These are phyloP conservation scores for Fusarium nisikadoi DNA, from an alignment of 2,329 filamentous ascomycete species.

Conservation along the genomic window DNA sequence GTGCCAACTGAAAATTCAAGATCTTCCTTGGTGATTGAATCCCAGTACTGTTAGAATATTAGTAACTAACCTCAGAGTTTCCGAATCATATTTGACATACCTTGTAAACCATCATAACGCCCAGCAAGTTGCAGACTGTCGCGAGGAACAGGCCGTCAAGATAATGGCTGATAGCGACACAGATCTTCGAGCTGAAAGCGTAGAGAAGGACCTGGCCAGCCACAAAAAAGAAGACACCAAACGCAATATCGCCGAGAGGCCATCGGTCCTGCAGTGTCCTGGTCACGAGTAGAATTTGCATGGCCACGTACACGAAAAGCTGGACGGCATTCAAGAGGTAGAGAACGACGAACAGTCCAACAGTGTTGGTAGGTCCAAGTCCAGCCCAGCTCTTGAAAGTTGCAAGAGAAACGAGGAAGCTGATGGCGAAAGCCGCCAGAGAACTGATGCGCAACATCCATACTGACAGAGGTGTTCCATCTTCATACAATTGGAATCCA, in stretches of 20 bases:
- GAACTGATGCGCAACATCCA: slow-evolving; percentile 90
- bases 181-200: slow-evolving; percentile 86
- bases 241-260: slow-evolving; percentile 91
- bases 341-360: slow-evolving; percentile 89
- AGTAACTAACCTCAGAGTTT: neutral
- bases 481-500: slow-evolving; percentile 97
- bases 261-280: slow-evolving; percentile 94
- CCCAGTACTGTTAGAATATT: slow-evolving; percentile 78
- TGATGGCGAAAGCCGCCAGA: slow-evolving; percentile 83
- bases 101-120: slow-evolving; percentile 99
- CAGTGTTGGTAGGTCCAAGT: slow-evolving; percentile 83
- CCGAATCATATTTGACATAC: slow-evolving; percentile 52
- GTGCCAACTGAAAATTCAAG: slow-evolving; percentile 97
- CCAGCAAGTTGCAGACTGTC: slow-evolving; percentile 90
- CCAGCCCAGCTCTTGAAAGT: slow-evolving; percentile 95
- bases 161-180: slow-evolving; percentile 87
- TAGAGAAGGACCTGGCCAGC: slow-evolving; percentile 94
- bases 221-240: slow-evolving; percentile 91
- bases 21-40: slow-evolving; percentile 97
- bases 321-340: slow-evolving; percentile 92
- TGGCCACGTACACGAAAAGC: slow-evolving; percentile 83
- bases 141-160: slow-evolving; percentile 94
- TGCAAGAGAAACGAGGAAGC: slow-evolving; percentile 85
- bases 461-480: slow-evolving; percentile 90
- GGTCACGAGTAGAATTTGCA: slow-evolving; percentile 88